These are phyloP conservation scores for Falciphora oryzae DNA, from an alignment of 2,329 filamentous ascomycete species.

Conservation along the genomic window DNA sequence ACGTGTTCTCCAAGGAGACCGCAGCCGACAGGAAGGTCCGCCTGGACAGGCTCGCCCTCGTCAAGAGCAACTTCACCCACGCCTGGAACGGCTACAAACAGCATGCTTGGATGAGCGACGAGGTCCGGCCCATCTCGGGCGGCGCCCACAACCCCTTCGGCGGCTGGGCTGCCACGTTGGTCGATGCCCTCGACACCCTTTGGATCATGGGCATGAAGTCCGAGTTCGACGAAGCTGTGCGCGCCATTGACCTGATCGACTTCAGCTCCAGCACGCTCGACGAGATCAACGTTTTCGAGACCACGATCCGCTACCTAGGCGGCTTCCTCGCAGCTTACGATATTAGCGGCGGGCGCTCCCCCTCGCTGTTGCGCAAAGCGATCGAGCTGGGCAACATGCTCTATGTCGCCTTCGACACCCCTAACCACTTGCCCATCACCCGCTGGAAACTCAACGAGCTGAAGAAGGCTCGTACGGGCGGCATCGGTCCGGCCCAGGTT, in stretches of 20 bases:
- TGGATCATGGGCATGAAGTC: conserved; percentile 53
- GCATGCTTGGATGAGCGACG: conserved; percentile 43
- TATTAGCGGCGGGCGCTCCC: conserved; percentile 33
- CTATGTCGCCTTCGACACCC: conserved; percentile 48
- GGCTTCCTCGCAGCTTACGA: conserved; percentile 48
- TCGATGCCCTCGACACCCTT: conserved; percentile 58
- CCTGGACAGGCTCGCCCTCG: conserved; percentile 26
- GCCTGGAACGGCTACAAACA: conserved; percentile 40
- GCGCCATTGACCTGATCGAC: conserved; percentile 45
- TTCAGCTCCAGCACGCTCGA: conserved; percentile 41
- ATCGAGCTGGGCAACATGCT: conserved; percentile 49
- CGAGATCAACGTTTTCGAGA: conserved; percentile 56
- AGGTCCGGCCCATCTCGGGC: conserved; percentile 38
- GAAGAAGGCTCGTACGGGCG: conserved; percentile 23
- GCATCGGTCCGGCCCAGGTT: conserved; percentile 18
- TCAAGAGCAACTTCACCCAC: conserved; percentile 28
- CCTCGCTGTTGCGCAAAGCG: conserved; percentile 40
- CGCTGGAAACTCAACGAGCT: conserved; percentile 35
- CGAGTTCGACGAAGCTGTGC: conserved; percentile 49
- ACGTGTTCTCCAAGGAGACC: conserved; percentile 23
- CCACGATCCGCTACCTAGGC: conserved; percentile 51
- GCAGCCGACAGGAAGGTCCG: conserved; percentile 19
- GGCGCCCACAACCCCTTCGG: conserved; percentile 38
- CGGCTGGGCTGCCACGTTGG: conserved; percentile 58
- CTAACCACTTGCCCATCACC: conserved; percentile 44